A percentile compares a stretch with the other conserved stretches of the same genome.
Conservation (phyloP, 768 basidiomycete species). For the Amanita fuliginea region DNA sequence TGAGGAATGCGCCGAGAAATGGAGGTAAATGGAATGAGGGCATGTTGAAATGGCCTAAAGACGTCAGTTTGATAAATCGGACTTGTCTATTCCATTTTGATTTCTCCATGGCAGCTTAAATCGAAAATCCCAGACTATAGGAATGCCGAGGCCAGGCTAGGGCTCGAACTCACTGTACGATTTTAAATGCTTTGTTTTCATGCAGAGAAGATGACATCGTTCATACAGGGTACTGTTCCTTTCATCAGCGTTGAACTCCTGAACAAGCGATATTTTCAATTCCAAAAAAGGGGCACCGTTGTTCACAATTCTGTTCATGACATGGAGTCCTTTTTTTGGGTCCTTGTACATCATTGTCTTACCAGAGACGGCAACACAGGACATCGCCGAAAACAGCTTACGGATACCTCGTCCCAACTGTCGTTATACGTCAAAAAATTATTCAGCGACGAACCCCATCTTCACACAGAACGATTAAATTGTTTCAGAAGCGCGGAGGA, state of each 20-base stretch:
- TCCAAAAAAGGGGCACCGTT: background rate
- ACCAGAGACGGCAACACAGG: constrained; percentile 10
- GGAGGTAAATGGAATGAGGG: background rate
- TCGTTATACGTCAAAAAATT: accelerated
- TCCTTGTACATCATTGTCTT: constrained; percentile 11
- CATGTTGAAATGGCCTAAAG: background rate
- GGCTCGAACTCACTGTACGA: too few relatives aligned
- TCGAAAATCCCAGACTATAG: background rate
- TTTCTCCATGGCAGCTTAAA: background rate
- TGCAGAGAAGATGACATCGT: background rate
- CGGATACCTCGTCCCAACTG: background rate
- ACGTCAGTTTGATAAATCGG: background rate
- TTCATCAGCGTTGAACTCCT: background rate
- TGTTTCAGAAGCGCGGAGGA: background rate
- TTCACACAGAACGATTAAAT: too few relatives aligned
- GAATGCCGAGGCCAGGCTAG: too few relatives aligned
- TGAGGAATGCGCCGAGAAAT: too few relatives aligned
- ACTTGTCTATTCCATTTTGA: background rate
- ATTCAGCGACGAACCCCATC: background rate
- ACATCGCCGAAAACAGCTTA: background rate
- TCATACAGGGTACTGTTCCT: background rate
- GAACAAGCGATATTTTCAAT: background rate
- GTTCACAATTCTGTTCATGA: constrained; percentile 10
- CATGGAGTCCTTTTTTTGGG: constrained; percentile 15
- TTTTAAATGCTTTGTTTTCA: background rate